Evolutionary conservation across 495 filamentous ascomycete species (phyloP).

Genomic region (Hypoxylon perforatum): DNA sequence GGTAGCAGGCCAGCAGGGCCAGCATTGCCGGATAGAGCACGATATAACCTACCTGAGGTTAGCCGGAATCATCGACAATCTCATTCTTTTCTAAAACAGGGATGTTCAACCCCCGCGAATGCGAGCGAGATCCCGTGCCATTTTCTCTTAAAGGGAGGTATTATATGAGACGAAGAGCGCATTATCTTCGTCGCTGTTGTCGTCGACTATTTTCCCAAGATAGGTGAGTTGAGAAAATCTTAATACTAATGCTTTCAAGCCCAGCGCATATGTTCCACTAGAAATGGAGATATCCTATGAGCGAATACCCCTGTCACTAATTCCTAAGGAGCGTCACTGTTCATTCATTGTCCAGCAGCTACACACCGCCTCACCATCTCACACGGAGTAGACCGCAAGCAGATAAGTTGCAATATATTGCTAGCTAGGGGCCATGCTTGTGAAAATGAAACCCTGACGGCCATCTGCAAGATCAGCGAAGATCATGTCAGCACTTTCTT

Average conservation of each 20-base stretch:
- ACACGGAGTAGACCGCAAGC: background rate
- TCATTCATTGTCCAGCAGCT: background rate
- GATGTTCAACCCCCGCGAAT: constrained; percentile 22
- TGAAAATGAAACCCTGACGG: constrained; percentile 12
- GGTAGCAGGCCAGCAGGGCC: background rate
- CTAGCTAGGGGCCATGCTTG: background rate
- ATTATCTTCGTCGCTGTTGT: too few relatives aligned
- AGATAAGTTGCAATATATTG: constrained; percentile 1
- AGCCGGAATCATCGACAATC: constrained; percentile 27
- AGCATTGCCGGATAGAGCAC: too few relatives aligned
- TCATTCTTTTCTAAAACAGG: constrained; percentile 13
- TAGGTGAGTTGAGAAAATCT: too few relatives aligned
- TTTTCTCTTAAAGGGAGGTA: background rate
- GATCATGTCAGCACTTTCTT: constrained; percentile 33
- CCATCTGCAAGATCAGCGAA: constrained; percentile 19
- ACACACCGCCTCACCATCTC: background rate
- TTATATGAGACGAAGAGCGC: background rate
- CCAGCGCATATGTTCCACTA: too few relatives aligned
- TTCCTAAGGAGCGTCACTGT: background rate
- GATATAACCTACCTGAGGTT: constrained; percentile 2
- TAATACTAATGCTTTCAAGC: too few relatives aligned
- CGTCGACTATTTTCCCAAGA: too few relatives aligned
- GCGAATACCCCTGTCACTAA: too few relatives aligned
- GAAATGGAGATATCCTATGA: too few relatives aligned
- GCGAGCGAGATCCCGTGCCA: background rate